Evolutionary conservation across 2,329 filamentous ascomycete species (phyloP).

Genomic region (Alternaria sp.): DNA sequence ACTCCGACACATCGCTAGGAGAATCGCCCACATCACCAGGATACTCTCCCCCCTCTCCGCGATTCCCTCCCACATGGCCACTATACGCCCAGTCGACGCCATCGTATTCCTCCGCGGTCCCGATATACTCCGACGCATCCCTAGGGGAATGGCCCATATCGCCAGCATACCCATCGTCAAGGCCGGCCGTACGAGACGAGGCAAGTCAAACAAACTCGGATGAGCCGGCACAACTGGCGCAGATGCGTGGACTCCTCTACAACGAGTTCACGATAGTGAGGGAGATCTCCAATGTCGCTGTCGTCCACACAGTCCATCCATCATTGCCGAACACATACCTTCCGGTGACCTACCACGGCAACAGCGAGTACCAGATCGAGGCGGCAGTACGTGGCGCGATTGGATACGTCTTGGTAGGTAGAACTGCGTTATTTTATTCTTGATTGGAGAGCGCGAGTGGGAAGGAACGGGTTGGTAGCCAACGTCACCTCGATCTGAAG

Average conservation of each 20-base stretch:
- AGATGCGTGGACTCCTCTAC: background rate
- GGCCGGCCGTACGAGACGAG: fast-evolving
- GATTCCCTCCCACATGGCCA: background rate
- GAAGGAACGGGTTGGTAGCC: background rate
- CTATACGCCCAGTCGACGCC: background rate
- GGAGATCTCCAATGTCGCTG: background rate
- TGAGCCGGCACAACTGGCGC: fast-evolving
- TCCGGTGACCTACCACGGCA: no score
- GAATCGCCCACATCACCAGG: background rate
- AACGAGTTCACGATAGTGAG: background rate
- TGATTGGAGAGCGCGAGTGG: background rate
- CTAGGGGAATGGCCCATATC: fast-evolving
- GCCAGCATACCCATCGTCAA: background rate
- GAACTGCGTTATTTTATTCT: background rate
- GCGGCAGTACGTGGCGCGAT: background rate
- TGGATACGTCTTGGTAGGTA: background rate
- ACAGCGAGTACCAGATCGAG: background rate
- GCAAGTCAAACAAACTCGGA: background rate
- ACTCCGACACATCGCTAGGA: background rate
- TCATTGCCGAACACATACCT: background rate
- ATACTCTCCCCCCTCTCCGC: no score
- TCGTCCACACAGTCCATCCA: background rate
- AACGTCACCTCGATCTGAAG: background rate
- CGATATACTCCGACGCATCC: background rate
- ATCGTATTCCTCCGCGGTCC: background rate